Conservation (phyloP, 371 early-diverging fungal species). For the Amoeboaphelidium protococcarum region DNA sequence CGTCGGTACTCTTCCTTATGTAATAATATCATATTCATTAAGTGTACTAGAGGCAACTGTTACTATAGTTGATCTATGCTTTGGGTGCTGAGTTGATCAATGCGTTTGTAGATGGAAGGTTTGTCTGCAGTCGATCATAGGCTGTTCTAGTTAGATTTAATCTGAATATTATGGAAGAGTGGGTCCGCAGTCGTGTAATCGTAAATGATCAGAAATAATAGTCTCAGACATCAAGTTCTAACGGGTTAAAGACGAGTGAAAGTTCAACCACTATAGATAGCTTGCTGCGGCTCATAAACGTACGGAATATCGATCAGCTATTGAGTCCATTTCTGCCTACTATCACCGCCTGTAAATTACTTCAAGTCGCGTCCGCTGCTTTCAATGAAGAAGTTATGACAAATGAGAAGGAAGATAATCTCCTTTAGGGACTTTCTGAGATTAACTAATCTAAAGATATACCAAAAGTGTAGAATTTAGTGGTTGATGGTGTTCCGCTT, state of each 20-base stretch:
- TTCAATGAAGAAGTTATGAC: neutral
- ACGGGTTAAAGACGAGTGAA: neutral
- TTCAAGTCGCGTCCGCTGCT: neutral
- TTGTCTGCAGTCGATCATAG: neutral
- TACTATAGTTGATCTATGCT: neutral
- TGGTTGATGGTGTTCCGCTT: neutral
- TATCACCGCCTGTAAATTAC: neutral
- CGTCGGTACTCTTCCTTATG: neutral
- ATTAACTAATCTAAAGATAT: too few relatives aligned
- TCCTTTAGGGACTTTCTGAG: too few relatives aligned
- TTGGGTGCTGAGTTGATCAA: neutral
- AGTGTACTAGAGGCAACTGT: neutral
- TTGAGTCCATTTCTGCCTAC: neutral
- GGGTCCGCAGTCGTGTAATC: neutral
- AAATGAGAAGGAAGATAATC: neutral
- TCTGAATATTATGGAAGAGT: neutral
- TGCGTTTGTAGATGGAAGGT: neutral
- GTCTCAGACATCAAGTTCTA: neutral
- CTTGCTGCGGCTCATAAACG: neutral
- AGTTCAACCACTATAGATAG: neutral
- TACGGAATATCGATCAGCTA: neutral
- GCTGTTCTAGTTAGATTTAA: neutral
- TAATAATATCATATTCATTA: neutral
- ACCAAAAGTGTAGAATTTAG: too few relatives aligned
- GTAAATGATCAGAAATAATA: neutral